Percentiles rank a stretch among this genome's conserved stretches.
phyloP scores from a whole-genome alignment of 805 yeast species.

The Yamadazyma insecticola region DNA sequence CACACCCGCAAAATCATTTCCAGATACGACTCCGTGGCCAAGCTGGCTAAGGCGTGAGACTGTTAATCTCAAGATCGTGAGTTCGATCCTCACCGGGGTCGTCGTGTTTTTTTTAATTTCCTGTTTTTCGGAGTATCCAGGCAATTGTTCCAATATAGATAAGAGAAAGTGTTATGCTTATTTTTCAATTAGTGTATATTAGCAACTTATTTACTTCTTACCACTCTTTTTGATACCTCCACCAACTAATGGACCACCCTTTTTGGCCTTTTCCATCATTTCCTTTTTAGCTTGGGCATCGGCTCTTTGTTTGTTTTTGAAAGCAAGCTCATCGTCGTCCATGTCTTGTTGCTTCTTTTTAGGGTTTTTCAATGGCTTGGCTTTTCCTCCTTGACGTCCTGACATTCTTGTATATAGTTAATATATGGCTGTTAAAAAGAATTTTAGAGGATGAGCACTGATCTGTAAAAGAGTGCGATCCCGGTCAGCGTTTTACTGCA shows the following conservation, averaged over 20 bases:
- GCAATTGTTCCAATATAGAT: too few relatives aligned
- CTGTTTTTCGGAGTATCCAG: not conserved
- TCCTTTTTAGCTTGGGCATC: slow-evolving; percentile 92
- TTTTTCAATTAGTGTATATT: not conserved
- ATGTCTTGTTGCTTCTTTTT: slow-evolving; percentile 73
- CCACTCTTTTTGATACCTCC: slow-evolving; percentile 94
- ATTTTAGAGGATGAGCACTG: too few relatives aligned
- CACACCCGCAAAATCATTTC: not conserved
- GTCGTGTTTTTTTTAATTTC: slow-evolving; percentile 11
- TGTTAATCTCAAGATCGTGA: slow-evolving; percentile 27
- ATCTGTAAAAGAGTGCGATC: too few relatives aligned
- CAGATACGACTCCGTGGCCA: slow-evolving; percentile 22
- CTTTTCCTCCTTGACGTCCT: slow-evolving; percentile 96
- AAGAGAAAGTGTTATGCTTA: too few relatives aligned
- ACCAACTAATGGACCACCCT: slow-evolving; percentile 88
- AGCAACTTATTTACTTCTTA: slow-evolving; percentile 19
- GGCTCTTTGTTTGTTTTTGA: slow-evolving; percentile 90
- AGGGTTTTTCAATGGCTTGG: slow-evolving; percentile 84
- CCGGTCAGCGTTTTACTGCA: too few relatives aligned
- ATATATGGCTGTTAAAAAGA: not conserved
- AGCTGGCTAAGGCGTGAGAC: slow-evolving; percentile 27
- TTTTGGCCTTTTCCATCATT: slow-evolving; percentile 78
- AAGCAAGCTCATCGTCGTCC: slow-evolving; percentile 88
- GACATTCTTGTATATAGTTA: slow-evolving; percentile 50
- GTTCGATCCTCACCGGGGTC: slow-evolving; percentile 25